Percentiles rank a stretch among this genome's conserved stretches.
phyloP scores from a whole-genome alignment of 1,284 basidiomycete species.

The Cryptococcus floricola region DNA sequence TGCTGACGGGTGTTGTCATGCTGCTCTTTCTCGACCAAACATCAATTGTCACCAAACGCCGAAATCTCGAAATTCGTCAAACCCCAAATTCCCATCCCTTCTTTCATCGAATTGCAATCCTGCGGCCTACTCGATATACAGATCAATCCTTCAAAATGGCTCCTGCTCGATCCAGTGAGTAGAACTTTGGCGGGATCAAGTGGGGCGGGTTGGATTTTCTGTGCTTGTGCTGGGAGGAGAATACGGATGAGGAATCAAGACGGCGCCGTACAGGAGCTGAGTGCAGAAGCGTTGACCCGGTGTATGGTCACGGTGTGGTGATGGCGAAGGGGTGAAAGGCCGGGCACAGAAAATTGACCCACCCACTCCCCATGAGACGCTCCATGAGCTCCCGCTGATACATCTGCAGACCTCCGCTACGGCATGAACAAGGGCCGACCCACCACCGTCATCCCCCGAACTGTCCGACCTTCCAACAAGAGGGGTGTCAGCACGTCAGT shows the following conservation, averaged over 20 bases:
- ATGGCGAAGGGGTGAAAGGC: neutral
- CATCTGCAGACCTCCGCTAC: constrained; percentile 71
- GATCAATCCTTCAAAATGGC: constrained; percentile 30
- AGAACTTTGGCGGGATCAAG: neutral
- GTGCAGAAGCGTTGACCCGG: neutral
- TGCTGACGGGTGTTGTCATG: no score
- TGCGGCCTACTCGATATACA: no score
- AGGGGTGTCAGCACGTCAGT: constrained; percentile 71
- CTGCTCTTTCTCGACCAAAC: no score
- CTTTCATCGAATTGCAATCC: no score
- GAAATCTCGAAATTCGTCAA: no score
- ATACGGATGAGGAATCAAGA: neutral
- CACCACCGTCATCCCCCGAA: constrained; percentile 79
- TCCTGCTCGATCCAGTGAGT: constrained; percentile 41
- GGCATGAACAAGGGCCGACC: constrained; percentile 92
- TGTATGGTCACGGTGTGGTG: neutral
- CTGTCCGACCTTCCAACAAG: constrained; percentile 77
- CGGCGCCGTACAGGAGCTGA: neutral
- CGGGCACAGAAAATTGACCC: neutral
- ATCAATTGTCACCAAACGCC: no score
- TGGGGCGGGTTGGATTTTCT: neutral
- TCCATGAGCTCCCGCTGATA: neutral
- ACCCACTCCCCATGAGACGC: no score
- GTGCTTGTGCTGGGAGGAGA: neutral
- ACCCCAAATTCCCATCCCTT: no score